Evolutionary conservation across 805 yeast genomes (phyloP).

Genomic region (Debaryomyces hansenii): DNA sequence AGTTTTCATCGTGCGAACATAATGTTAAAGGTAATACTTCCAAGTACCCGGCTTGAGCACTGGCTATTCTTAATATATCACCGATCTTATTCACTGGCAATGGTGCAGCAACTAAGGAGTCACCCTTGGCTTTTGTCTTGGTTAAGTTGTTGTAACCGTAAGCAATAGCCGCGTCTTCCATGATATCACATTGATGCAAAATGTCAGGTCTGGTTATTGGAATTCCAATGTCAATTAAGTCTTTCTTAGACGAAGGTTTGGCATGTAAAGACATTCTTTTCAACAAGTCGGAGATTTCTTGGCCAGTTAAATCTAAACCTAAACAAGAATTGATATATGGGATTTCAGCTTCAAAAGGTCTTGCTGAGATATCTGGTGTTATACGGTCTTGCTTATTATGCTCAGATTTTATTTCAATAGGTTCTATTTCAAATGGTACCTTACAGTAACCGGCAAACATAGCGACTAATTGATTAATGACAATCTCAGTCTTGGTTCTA

Average conservation of each 20-base stretch:
- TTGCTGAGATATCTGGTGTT: conserved; percentile 70
- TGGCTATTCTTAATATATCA: conserved; percentile 86
- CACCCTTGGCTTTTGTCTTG: conserved; percentile 75
- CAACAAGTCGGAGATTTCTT: conserved; percentile 67
- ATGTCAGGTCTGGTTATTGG: conserved; percentile 97
- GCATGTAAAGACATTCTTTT: conserved; percentile 81
- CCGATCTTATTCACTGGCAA: conserved; percentile 88
- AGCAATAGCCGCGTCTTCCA: conserved; percentile 98
- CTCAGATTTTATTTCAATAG: conserved; percentile 78
- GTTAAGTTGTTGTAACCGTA: conserved; percentile 90
- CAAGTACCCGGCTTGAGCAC: conserved; percentile 93
- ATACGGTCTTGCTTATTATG: conserved; percentile 77
- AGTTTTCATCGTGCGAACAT: conserved; percentile 96
- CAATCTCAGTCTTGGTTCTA: conserved; percentile 90
- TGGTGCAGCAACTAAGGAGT: conserved; percentile 80
- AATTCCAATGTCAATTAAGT: conserved; percentile 62
- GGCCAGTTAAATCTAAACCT: conserved; percentile 73
- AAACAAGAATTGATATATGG: conserved; percentile 88
- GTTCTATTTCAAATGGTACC: conserved; percentile 84
- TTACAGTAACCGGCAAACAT: conserved; percentile 91
- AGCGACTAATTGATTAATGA: conserved; percentile 86
- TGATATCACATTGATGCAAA: conserved; percentile 94
- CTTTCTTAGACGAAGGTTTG: conserved; percentile 46
- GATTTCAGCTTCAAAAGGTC: conserved; percentile 71
- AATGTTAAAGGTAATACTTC: conserved; percentile 95